Evolutionary conservation across 2,329 filamentous ascomycete species (phyloP), one percentile per base, ranked within the genome.

Genomic region (Beauveria caledonica): DNA sequence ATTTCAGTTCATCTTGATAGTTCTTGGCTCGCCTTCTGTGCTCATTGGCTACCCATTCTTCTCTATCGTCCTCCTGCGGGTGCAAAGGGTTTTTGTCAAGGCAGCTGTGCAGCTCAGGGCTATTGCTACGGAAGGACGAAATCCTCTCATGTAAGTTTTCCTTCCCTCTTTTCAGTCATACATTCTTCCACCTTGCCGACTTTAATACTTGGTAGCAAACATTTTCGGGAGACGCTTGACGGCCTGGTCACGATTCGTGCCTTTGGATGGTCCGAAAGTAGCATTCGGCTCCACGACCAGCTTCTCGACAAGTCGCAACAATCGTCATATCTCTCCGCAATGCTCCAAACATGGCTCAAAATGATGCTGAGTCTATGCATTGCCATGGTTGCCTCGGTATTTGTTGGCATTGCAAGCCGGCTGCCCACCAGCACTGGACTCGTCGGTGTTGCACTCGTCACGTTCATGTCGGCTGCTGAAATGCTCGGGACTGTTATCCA

Each of bases 211-310:
- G 0, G 7, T 21, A 58, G 56, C 23, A 58, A 58, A 21, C 56
- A 58, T n/a, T 58, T 58, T 25, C 52, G 25, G 17, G 56, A 58
- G 25, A 58, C 56, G 1, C 46, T 58, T 13, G 56, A 58, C 21
- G 56, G 56, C 10, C n/a, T 58, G 10, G 56, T 42, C n/a, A 58
- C 56, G 5, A 49, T 52, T 39, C 56, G 56, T 11, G 56, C 56
- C 23, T 58, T 58, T 36, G 56, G 56, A 8, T 58, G 56, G 46
- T 21, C 45, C 6, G 56, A 58, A 5, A 50, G 23, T 21, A 58
- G 39, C 23, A 50, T 58, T 44, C 33, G n/a, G 4, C 48, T 58
- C 15, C 52, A 58, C 23, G 36, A 48, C 44, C 3, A 50, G n/a
- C 36, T 58, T 33, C 36, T 58, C 33, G 39, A 58, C 23, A 44